Evolutionary conservation across 768 basidiomycete species (phyloP).

Genomic region (Suillus alpinus): DNA sequence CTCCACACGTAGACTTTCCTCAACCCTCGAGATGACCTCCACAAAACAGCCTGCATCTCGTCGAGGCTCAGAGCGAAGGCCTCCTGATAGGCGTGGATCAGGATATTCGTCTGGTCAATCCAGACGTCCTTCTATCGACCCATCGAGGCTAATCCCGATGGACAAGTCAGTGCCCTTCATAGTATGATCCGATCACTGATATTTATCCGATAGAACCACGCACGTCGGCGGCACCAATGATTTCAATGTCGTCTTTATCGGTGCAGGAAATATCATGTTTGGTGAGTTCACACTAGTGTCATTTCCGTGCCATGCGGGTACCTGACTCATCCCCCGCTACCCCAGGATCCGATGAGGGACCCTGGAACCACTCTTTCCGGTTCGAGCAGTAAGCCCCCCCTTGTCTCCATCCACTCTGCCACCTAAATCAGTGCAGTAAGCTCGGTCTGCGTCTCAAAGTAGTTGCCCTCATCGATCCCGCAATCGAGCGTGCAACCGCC

Average conservation of each 20-base stretch:
- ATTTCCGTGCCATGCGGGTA: background rate
- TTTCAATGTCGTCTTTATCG: constrained; percentile 94
- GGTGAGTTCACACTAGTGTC: constrained; percentile 42
- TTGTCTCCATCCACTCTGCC: constrained; percentile 2
- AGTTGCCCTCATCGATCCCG: constrained; percentile 91
- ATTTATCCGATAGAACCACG: constrained; percentile 35
- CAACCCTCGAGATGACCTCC: constrained; percentile 31
- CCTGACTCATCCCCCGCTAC: constrained; percentile 11
- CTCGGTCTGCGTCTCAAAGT: constrained; percentile 95
- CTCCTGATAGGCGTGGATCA: constrained; percentile 48
- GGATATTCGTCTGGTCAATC: constrained; percentile 46
- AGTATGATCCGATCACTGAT: constrained; percentile 8
- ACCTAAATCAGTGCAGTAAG: constrained; percentile 52
- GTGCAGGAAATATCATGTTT: constrained; percentile 98
- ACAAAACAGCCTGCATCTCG: constrained; percentile 34
- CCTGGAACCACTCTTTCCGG: constrained; percentile 92
- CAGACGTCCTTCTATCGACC: constrained; percentile 74
- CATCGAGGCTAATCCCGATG: constrained; percentile 73
- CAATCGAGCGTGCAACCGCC: constrained; percentile 71
- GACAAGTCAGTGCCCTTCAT: constrained; percentile 53
- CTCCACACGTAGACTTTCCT: constrained; percentile 22
- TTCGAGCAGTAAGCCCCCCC: constrained; percentile 68
- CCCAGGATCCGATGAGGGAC: constrained; percentile 81
- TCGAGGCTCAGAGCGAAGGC: constrained; percentile 43
- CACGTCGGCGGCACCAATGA: constrained; percentile 60